Evolutionary conservation across 306 rosid species (phyloP), one percentile per base, ranked within the genome.

Genomic region (Dalbergia cochinchinensis): DNA sequence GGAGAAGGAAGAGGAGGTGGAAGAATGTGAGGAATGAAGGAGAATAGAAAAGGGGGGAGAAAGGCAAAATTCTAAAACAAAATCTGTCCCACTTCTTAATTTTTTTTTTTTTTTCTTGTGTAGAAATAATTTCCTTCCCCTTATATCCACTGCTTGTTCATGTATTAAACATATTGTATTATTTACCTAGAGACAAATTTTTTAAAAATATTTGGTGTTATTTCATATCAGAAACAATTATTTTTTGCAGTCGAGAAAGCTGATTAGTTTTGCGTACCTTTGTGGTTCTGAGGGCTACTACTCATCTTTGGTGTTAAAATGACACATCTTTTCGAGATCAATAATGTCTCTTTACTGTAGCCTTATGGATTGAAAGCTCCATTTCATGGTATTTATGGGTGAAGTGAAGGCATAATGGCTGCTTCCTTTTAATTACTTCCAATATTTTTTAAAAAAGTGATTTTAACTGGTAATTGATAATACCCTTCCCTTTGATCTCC

Each of bases 391-490:
- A 51, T 59, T 68, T 84, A 42, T 78, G 58, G 65, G 60, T 60
- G 41, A 2, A 37, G 41, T 7, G 31, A 39, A 47, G 51, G 48
- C 58, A 13, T 19, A 45, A 44, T 62, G 59, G 65, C 41, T 54
- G 34, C 33, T 73, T 42, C 71, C 48, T 79, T 50, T 73, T 54
- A 42, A 34, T 71, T 37, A 33, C 13, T 61, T 20, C 31, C 54
- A 10, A 57, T 7, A 16, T 6, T 16, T 54, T 55, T 6, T 65
- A 3, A 8, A 6, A 62, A 3, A 10, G 22, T 26, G 51, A 59
- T 42, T 48, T 62, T 75, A 75, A 72, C 50, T 22, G 14, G 58
- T 65, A 50, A 68, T n/a, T 74, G 70, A 78, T 73, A 48, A 65
- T 83, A 48, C 42, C 42, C 65, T 54, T 26, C 58, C n/a, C 9